Evolutionary conservation across 2,329 filamentous ascomycete species (phyloP), one percentile per base, ranked within the genome.

Genomic region (Microcyclosporella mali): DNA sequence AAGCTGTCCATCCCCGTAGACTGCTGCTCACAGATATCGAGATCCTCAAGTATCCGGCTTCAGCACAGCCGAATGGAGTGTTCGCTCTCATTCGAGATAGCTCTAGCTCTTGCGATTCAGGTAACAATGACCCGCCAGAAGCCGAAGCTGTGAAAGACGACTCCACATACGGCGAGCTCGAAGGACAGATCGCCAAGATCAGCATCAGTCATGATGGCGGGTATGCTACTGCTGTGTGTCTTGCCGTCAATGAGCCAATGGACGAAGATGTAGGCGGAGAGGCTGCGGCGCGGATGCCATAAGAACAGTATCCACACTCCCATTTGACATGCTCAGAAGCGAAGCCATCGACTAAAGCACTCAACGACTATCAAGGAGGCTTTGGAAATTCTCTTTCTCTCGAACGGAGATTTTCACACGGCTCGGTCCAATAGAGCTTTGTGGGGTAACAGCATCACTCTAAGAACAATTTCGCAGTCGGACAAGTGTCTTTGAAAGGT

Each of bases 191-290:
- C 37, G 87, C 81, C 11, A 72, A 78, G 56, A 61, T 95, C 33
- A 90, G 84, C 46, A 94, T 95, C 55, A 92, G 84, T 57, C 89
- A 95, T 62, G 89, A 95, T 63, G 82, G 78, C 2, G 82, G 87
- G 6, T 94, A 88, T 66, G 88, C 88, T 8, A 81, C 76, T 15
- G 84, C 84, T 6, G 72, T 82, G 1, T 85, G 82, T 50, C 51
- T 87, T 27, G 79, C 75, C n/a, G 60, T 63, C 4, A 46, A 48
- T 11, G 52, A 56, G 43, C 46, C 56, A 17, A 29, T 41, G 21
- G 34, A 34, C 6, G 51, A 56, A n/a, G 57, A 62, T 42, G 55
- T 59, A 12, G 55, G 57, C 9, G 58, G 58, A 19, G 57, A 61
- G 40, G 49, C 52, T 33, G 52, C 50, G 30, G 52, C 53, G 4